A percentile compares a stretch with the other conserved stretches of the same genome.
Conservation (phyloP, 495 filamentous ascomycete species). For the Penicillium maclennaniae region DNA sequence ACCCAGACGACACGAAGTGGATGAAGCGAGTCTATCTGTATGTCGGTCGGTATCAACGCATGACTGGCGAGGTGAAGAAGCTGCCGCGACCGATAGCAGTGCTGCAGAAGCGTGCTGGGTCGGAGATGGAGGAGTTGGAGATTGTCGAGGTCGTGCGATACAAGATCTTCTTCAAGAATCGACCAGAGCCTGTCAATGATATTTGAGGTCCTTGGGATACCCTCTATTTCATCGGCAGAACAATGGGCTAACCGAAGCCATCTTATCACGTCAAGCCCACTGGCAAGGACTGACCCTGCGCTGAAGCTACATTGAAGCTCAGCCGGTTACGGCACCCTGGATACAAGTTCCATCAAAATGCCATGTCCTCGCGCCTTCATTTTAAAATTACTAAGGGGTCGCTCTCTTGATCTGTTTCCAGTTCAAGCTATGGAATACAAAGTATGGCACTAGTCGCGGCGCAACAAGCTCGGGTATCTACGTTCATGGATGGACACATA, state of each 20-base stretch:
- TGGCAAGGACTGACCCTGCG: not conserved
- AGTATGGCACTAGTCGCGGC: not conserved
- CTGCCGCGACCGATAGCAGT: slow-evolving; percentile 73
- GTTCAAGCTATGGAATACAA: not conserved
- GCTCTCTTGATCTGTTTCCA: not conserved
- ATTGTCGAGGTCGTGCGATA: slow-evolving; percentile 85
- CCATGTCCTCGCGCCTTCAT: too few species aligned
- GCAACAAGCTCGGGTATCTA: not conserved
- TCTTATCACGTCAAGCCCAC: not conserved
- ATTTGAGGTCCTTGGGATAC: slow-evolving; percentile 14
- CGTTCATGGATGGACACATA: not conserved
- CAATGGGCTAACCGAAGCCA: not conserved
- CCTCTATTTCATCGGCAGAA: not conserved
- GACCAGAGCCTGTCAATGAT: slow-evolving; percentile 79
- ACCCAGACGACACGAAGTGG: slow-evolving; percentile 59
- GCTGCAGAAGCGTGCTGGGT: slow-evolving; percentile 37
- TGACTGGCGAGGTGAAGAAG: slow-evolving; percentile 88
- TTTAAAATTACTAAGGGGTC: not conserved
- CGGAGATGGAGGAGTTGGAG: slow-evolving; percentile 50
- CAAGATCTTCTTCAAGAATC: slow-evolving; percentile 80
- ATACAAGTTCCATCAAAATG: not conserved
- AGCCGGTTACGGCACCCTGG: not conserved
- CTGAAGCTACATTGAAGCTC: not conserved
- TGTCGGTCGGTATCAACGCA: slow-evolving; percentile 82
- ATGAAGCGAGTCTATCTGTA: slow-evolving; percentile 88